Evolutionary conservation across 208 protist species (phyloP).

Genomic region (Crithidia brevicula): DNA sequence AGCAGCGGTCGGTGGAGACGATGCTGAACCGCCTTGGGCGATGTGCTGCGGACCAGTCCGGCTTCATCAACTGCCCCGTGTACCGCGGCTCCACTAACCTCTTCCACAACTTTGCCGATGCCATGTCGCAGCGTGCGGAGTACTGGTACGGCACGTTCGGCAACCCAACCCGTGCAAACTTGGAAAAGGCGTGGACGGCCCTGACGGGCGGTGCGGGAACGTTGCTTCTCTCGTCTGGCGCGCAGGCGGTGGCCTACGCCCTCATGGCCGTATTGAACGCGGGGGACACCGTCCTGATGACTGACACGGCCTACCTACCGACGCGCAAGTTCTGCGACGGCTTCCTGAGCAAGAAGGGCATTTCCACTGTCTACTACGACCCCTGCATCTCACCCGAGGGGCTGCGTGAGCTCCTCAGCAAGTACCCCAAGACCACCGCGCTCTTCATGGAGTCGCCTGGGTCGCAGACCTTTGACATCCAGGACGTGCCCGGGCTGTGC

Average conservation of each 20-base stretch:
- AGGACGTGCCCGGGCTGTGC: conserved; percentile 33
- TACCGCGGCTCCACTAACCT: conserved; percentile 40
- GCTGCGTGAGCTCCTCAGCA: conserved; percentile 33
- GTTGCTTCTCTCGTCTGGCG: conserved; percentile 28
- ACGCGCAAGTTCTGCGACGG: conserved; percentile 34
- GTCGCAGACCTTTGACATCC: conserved; percentile 39
- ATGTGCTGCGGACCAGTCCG: conserved; percentile 19
- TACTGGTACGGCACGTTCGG: conserved; percentile 37
- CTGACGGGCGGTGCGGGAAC: conserved; percentile 38
- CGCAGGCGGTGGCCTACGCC: conserved; percentile 34
- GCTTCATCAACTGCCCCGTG: conserved; percentile 45
- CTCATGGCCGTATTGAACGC: conserved; percentile 30
- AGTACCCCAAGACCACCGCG: conserved; percentile 30
- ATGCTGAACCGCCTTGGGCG: conserved; percentile 34
- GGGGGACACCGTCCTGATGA: conserved; percentile 35
- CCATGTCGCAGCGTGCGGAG: neutral
- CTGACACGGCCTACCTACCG: conserved; percentile 34
- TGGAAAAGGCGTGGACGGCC: conserved; percentile 32
- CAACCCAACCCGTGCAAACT: conserved; percentile 32
- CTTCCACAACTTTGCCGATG: conserved; percentile 25
- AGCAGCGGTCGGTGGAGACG: conserved; percentile 24
- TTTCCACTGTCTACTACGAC: conserved; percentile 39
- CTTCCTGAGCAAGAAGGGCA: conserved; percentile 31
- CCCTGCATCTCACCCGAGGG: conserved; percentile 33
- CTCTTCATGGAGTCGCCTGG: conserved; percentile 39